These are phyloP conservation scores for Tuber umbilicatum DNA, from an alignment of 495 filamentous ascomycete genomes.

Conservation along the genomic window DNA sequence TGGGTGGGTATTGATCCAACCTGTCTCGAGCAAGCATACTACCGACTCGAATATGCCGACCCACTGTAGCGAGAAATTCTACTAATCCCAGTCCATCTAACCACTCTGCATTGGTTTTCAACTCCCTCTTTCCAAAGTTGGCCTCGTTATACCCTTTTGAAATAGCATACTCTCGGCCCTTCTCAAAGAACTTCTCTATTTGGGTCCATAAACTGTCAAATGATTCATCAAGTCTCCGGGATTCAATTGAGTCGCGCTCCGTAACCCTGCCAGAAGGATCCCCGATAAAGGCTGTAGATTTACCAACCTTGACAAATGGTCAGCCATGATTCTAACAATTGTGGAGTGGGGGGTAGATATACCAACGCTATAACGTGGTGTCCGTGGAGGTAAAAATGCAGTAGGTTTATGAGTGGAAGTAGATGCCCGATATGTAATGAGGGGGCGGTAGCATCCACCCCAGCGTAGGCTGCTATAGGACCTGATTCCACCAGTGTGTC, in stretches of 20 bases:
- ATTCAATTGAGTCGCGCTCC: conserved; percentile 55
- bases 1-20: conserved; percentile 49
- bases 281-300: conserved; percentile 76
- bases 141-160: conserved; percentile 57
- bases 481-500: conserved; percentile 62
- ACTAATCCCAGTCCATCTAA: conserved; percentile 61
- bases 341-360: conserved; percentile 24
- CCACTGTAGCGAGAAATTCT: conserved; percentile 66
- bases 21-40: conserved; percentile 85
- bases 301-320: conserved; percentile 55
- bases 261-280: conserved; percentile 75
- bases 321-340: neutral
- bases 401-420: conserved; percentile 85
- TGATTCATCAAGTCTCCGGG: conserved; percentile 57
- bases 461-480: conserved; percentile 73
- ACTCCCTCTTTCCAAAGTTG: conserved; percentile 56
- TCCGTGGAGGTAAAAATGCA: conserved; percentile 86
- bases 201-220: conserved; percentile 73
- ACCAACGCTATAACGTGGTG: conserved; percentile 65
- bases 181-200: conserved; percentile 66
- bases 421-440: conserved; percentile 92
- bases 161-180: conserved; percentile 57
- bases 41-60: conserved; percentile 64
- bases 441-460: conserved; percentile 84
- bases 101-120: conserved; percentile 78